Evolutionary conservation across 1,284 basidiomycete species (phyloP).

Genomic region (Pseudozyma sp.): DNA sequence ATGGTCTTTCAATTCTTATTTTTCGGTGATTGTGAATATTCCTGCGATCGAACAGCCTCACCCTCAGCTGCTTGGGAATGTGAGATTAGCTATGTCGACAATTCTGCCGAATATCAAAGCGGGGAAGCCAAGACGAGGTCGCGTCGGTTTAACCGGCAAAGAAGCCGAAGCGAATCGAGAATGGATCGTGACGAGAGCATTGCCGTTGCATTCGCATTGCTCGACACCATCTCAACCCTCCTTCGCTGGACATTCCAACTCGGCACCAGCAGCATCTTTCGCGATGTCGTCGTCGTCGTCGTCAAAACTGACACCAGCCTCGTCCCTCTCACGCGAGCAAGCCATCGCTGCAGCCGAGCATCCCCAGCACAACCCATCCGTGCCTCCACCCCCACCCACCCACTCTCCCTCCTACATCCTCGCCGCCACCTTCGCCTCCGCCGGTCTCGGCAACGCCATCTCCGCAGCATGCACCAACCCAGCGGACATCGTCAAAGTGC

Average conservation of each 20-base stretch:
- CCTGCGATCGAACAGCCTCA: too few species aligned
- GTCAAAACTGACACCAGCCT: slow-evolving; percentile 15
- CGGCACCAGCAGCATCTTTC: too few species aligned
- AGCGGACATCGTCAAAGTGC: slow-evolving; percentile 59
- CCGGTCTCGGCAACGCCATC: slow-evolving; percentile 52
- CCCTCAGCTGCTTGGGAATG: neutral
- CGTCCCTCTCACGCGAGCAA: slow-evolving; percentile 30
- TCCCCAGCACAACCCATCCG: slow-evolving; percentile 29
- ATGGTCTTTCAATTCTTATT: too few species aligned
- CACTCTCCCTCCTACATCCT: slow-evolving; percentile 28
- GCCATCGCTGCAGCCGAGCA: slow-evolving; percentile 36
- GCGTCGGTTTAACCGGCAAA: slow-evolving; percentile 27
- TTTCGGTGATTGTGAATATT: too few species aligned
- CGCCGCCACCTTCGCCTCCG: slow-evolving; percentile 50
- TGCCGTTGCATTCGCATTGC: neutral
- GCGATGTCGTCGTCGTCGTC: slow-evolving; percentile 2
- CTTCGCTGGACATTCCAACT: neutral
- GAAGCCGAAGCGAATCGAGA: slow-evolving; percentile 12
- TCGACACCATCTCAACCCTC: neutral
- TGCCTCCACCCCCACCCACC: slow-evolving; percentile 5
- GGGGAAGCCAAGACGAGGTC: slow-evolving; percentile 6
- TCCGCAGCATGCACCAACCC: slow-evolving; percentile 57
- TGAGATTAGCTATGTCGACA: slow-evolving; percentile 1
- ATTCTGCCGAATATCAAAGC: neutral
- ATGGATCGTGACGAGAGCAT: neutral